phyloP scores from a whole-genome alignment of 2,329 filamentous ascomycete genomes.

The Chalaropsis thielavioides region DNA sequence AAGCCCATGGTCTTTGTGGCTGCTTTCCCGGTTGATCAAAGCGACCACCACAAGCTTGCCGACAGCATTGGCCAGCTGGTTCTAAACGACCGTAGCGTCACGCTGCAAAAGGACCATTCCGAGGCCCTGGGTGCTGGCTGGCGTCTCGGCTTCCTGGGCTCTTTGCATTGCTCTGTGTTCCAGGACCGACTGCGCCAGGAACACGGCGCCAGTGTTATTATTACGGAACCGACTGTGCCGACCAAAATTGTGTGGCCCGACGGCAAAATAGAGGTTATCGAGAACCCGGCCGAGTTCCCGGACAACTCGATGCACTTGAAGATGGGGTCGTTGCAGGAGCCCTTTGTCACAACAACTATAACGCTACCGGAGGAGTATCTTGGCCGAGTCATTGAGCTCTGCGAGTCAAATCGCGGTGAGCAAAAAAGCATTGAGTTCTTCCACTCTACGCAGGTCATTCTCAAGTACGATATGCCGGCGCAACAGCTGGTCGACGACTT shows the following conservation, averaged over 20 bases:
- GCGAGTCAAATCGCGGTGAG: conserved; percentile 74
- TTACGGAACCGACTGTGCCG: conserved; percentile 89
- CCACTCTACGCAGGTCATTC: conserved; percentile 78
- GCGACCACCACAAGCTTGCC: conserved; percentile 71
- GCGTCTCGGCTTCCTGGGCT: conserved; percentile 89
- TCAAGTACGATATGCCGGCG: conserved; percentile 81
- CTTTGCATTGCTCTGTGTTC: conserved; percentile 95
- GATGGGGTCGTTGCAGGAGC: conserved; percentile 35
- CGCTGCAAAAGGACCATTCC: conserved; percentile 83
- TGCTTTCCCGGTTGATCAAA: conserved; percentile 84
- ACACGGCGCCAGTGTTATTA: conserved; percentile 87
- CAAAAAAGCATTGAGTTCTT: conserved; percentile 87
- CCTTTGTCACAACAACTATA: conserved; percentile 61
- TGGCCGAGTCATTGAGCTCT: conserved; percentile 87
- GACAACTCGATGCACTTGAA: conserved; percentile 27
- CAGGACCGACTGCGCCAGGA: conserved; percentile 90
- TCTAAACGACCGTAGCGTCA: conserved; percentile 89
- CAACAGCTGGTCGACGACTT: conserved; percentile 90
- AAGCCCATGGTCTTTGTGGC: conserved; percentile 99
- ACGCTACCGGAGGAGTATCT: conserved; percentile 90
- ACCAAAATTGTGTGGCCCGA: conserved; percentile 60
- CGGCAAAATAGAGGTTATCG: conserved; percentile 40
- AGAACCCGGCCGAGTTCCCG: conserved; percentile 79
- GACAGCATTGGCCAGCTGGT: conserved; percentile 90
- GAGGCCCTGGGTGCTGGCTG: conserved; percentile 89